These are phyloP conservation scores for Papiliotrema terrestris DNA, from an alignment of 1,284 basidiomycete species.

Conservation along the genomic window DNA sequence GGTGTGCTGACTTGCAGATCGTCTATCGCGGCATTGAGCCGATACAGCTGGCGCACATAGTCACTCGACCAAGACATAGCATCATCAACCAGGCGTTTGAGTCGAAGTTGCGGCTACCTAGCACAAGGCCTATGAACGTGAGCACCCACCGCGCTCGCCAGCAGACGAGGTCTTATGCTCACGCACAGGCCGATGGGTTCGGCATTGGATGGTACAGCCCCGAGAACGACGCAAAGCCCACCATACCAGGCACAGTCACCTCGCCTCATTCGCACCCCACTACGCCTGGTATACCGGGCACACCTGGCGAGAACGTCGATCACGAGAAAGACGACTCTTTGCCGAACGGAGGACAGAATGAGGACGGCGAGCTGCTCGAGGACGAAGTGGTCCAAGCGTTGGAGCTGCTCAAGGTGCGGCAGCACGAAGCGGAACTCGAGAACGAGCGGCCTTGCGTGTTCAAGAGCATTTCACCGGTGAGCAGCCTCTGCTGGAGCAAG, in stretches of 20 bases:
- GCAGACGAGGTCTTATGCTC: background rate
- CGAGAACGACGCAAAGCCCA: constrained; percentile 8
- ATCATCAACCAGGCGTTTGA: constrained; percentile 96
- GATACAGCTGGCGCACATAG: constrained; percentile 80
- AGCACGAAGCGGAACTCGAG: constrained; percentile 60
- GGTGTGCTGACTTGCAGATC: constrained; percentile 29
- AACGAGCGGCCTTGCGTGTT: constrained; percentile 90
- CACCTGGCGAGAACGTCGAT: background rate
- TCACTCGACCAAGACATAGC: constrained; percentile 87
- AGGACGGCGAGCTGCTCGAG: constrained; percentile 6
- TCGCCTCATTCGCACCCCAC: background rate
- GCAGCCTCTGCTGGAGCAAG: constrained; percentile 23
- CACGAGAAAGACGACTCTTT: background rate
- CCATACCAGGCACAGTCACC: background rate
- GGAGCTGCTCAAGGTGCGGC: constrained; percentile 25
- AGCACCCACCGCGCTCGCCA: constrained; percentile 9
- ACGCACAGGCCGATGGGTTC: constrained; percentile 75
- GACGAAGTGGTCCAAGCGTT: constrained; percentile 16
- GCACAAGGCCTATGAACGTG: constrained; percentile 72
- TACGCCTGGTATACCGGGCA: background rate
- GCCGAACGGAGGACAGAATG: background rate
- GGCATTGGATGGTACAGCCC: constrained; percentile 74
- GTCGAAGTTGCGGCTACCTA: constrained; percentile 76
- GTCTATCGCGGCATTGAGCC: constrained; percentile 85
- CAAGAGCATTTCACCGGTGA: constrained; percentile 87